A percentile compares a stretch with the other conserved stretches of the same genome.
Evolutionary conservation across 2,329 filamentous ascomycete species (phyloP).

Genomic region (Colletotrichum agaves): DNA sequence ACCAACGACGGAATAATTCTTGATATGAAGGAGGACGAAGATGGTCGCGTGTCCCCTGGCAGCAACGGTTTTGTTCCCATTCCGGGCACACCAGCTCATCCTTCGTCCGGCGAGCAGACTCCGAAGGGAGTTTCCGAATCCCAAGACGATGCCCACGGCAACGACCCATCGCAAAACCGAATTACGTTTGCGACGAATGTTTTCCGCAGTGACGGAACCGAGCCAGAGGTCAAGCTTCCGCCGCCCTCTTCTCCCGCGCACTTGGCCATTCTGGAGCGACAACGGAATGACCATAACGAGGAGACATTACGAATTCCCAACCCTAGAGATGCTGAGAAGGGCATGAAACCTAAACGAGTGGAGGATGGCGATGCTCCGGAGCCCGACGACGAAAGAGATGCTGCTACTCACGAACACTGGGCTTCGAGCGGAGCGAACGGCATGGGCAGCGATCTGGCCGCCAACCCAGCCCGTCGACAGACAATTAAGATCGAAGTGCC

Average conservation of each 20-base stretch:
- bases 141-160: not conserved
- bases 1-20: conserved; percentile 70
- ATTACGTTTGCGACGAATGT: conserved; percentile 78
- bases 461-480: conserved; percentile 52
- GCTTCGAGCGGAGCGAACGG: conserved; percentile 38
- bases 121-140: conserved; percentile 2
- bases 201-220: conserved; percentile 66
- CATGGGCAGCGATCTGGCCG: conserved; percentile 20
- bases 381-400: conserved; percentile 48
- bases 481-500: conserved; percentile 77
- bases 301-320: conserved; percentile 89
- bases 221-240: conserved; percentile 59
- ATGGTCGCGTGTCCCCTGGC: conserved; percentile 36
- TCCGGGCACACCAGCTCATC: conserved; percentile 13
- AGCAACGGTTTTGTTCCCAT: conserved; percentile 35
- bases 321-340: conserved; percentile 88
- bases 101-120: conserved; percentile 20
- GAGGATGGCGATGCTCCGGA: conserved; percentile 49
- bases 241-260: conserved; percentile 75
- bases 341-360: conserved; percentile 73
- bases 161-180: conserved; percentile 28
- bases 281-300: conserved; percentile 77
- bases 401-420: conserved; percentile 40
- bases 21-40: conserved; percentile 51
- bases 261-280: conserved; percentile 87